Conservation (phyloP, 495 filamentous ascomycete species). For the Aspergillus panamensis region DNA sequence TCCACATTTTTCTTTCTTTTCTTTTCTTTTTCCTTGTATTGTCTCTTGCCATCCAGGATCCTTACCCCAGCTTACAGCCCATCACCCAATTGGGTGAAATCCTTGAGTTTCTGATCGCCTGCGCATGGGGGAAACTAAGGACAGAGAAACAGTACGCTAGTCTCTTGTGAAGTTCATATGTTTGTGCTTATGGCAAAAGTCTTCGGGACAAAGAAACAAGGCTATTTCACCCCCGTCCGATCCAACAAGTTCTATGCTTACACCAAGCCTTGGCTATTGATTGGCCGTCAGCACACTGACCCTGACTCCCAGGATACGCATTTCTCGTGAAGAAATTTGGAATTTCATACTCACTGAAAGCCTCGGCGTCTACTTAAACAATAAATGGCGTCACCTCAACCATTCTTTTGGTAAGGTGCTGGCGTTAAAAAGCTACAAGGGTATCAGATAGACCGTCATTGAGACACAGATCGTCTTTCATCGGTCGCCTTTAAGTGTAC, state of each 20-base stretch:
- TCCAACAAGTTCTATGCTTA: not conserved
- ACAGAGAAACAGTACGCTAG: not conserved
- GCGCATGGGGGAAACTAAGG: not conserved
- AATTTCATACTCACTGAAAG: not conserved
- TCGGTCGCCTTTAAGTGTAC: slow-evolving; percentile 1
- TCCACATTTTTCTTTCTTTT: not conserved
- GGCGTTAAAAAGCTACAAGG: not conserved
- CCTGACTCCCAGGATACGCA: not conserved
- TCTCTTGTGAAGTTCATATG: not conserved
- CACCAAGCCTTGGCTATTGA: not conserved
- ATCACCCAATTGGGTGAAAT: slow-evolving; percentile 5
- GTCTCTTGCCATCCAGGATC: slow-evolving; percentile 5
- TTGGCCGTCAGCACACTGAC: slow-evolving; percentile 3
- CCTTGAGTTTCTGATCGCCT: not conserved
- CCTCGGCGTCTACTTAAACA: not conserved
- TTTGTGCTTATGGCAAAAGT: not conserved
- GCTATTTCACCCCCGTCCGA: not conserved
- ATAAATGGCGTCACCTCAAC: not conserved
- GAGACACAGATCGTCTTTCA: not conserved
- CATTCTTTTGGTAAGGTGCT: not conserved
- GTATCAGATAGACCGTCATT: not conserved
- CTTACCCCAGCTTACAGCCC: slow-evolving; percentile 8
- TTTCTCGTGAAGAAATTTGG: not conserved
- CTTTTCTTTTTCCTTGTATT: slow-evolving; percentile 8
- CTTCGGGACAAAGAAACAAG: not conserved